Conservation (phyloP, 148 eudicot genomes). For the Amaranthus hypochondriacus region DNA sequence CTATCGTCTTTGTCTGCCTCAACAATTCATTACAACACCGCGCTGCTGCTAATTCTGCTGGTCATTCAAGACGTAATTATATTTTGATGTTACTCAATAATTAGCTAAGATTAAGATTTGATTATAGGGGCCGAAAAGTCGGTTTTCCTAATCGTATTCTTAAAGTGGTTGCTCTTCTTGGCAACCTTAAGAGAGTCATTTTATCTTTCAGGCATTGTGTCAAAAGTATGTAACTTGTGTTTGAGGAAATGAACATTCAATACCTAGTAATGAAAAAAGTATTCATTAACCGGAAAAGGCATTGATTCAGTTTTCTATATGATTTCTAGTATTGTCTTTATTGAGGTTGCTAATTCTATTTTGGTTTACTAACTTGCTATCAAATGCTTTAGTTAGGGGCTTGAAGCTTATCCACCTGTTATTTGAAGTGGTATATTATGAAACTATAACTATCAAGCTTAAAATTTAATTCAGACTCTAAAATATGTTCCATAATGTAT, state of each 20-base stretch:
- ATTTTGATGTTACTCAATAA: conserved; percentile 14
- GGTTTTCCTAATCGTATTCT: conserved; percentile 1
- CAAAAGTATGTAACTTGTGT: background rate
- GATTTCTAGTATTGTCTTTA: too few species aligned
- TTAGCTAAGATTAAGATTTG: conserved; percentile 20
- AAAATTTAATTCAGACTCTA: too few species aligned
- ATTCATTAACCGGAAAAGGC: background rate
- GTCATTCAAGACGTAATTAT: conserved; percentile 15
- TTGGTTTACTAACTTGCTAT: too few species aligned
- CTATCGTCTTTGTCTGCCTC: background rate
- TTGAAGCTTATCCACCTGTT: too few species aligned
- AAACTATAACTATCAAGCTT: too few species aligned
- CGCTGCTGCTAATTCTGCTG: conserved; percentile 15
- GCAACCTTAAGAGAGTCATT: conserved; percentile 5
- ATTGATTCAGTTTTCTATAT: too few species aligned
- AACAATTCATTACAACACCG: background rate
- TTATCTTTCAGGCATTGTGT: background rate
- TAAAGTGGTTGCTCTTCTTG: conserved; percentile 1
- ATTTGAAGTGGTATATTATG: too few species aligned
- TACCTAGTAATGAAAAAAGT: background rate
- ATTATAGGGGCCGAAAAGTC: background rate
- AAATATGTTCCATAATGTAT: too few species aligned
- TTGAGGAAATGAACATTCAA: conserved; percentile 12
- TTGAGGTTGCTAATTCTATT: too few species aligned
- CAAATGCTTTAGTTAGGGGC: too few species aligned